Base-by-base conservation (phyloP, 106 monocot genomes). In the Iris macrosiphon region DNA sequence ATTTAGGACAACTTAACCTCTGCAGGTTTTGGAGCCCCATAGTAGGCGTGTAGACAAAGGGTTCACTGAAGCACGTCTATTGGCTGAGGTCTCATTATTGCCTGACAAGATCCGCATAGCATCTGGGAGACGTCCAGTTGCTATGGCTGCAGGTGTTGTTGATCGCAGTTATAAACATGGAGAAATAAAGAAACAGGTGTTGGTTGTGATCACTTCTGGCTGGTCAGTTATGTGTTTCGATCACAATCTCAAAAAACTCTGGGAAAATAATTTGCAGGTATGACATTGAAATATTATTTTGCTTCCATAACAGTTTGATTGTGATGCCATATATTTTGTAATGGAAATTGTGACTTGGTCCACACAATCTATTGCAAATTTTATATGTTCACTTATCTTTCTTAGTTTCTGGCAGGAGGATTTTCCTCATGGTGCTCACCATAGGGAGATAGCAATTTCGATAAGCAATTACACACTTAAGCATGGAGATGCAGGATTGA, bases 221-320 rank as follows among this genome's bases (percentile, higher is more conserved):
- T 98, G 96, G 96, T 90, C 80, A 12, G 83, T 98, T 31, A 86
- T 91, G 83, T 98, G 96, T 55, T 98, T 90, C 34, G 90, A 90
- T 62, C 96, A 98, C 64, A 98, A 98, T 45, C 72, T 98, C 32
- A 98, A 91, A 66, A 98, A 98, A 61, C 82, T 96, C 0, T 96
- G 96, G 96, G 96, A 96, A 69, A 70, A 68, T 57, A 87, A 98
- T 75, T 66, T 90, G 42, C 96, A 98, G 84, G 93, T 55, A 40
- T 45, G 8, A 31, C 20, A 40, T 23, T 41, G 14, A 20, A 45
- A 6, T 32, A 24, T 15, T 9, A 19, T 22, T 15, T 3, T 15
- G 11, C 31, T 9, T 31, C 4, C 29, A 41, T 31, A 14, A 4
- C 32, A 6, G 11, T 46, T 47, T 5, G 11, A 43, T 24, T 21